Evolutionary conservation across 345 rosid species (phyloP).

Genomic region (Linum trigynum): DNA sequence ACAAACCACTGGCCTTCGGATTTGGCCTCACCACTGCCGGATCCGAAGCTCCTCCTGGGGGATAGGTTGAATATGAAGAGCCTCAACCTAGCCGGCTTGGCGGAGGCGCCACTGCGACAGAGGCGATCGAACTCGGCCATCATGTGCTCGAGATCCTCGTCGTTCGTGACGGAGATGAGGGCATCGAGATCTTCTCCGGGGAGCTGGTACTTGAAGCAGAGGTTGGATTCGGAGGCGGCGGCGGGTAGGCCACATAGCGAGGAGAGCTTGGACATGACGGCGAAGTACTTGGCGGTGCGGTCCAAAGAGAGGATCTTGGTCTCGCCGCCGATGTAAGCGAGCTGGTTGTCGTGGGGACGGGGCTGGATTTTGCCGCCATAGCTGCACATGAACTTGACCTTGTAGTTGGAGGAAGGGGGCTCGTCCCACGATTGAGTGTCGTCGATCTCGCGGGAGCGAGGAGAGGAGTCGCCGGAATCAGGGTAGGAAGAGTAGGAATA

Average conservation of each 20-base stretch:
- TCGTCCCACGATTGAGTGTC: slow-evolving; percentile 46
- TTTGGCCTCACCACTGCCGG: slow-evolving; percentile 17
- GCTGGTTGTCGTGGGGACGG: slow-evolving; percentile 47
- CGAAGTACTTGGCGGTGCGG: slow-evolving; percentile 31
- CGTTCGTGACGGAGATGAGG: slow-evolving; percentile 51
- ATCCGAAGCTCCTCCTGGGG: slow-evolving; percentile 14
- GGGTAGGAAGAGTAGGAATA: slow-evolving; percentile 44
- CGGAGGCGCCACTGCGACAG: slow-evolving; percentile 18
- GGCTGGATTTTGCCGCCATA: slow-evolving; percentile 63
- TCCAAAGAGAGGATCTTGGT: slow-evolving; percentile 55
- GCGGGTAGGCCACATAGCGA: slow-evolving; percentile 21
- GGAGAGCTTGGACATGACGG: slow-evolving; percentile 29
- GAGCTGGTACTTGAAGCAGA: slow-evolving; percentile 52
- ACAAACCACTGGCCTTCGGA: slow-evolving; percentile 52
- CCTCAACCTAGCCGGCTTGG: slow-evolving; percentile 44
- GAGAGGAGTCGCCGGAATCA: slow-evolving; percentile 51
- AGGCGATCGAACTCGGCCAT: slow-evolving; percentile 54
- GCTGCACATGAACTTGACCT: slow-evolving; percentile 54
- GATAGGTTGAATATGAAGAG: slow-evolving; percentile 36
- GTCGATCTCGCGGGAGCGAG: slow-evolving; percentile 53
- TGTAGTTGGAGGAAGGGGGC: slow-evolving; percentile 24
- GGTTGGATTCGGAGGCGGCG: slow-evolving; percentile 10
- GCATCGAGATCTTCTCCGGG: slow-evolving; percentile 69
- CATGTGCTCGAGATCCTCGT: slow-evolving; percentile 63
- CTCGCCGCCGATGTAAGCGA: slow-evolving; percentile 51